Base-by-base conservation (phyloP, 371 early-diverging fungal species). In the Mucor velutinosus region DNA sequence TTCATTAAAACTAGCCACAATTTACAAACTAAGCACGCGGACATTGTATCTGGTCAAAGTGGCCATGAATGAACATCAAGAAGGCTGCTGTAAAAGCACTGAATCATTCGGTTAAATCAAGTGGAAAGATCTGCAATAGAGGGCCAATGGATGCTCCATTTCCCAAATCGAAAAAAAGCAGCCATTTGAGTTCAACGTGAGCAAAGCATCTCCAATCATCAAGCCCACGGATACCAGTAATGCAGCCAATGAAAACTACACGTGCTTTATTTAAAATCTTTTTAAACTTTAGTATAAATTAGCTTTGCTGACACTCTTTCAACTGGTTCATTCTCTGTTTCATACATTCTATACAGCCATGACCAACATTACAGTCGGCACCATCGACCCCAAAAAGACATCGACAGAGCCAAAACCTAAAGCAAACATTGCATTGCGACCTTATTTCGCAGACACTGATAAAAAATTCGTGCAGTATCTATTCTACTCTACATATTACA, bases 401-500 rank as follows among this genome's bases (percentile, higher is more conserved):
- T 25, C 58, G 4, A 33, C 62, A 51, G 59, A 63, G 15, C 65
- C 70, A 14, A 57, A 65, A 27, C 56, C 69, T 4, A 73, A 67
- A 6, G 74, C 78, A 17, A 66, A 75, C 23, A 73, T 83, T 19
- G 78, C 65, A 15, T 69, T 83, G 55, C 72, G 83, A 33, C 80
- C 80, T 7, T 83, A 78, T 39, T 78, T 70, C 71, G 78, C 70
- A 23, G 72, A 72, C 51, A 73, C 63, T 7, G 84, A 84, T 68
- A 74, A 70, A 33, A 76, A 78, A 45, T 81, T 69, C 45, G 81
- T 80, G 0, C 84, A 80, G 5, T 80, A 78, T 59, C 47, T 81
- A 19, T 79, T 78, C 27, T 79, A 75, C 39, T 84, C 84, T 6
- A 81, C 80, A 1, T 78, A 81, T 41, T 72, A 73, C 19, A 77